Conservation (phyloP, 2,329 filamentous ascomycete species). For the Calonectria ilicicola region DNA sequence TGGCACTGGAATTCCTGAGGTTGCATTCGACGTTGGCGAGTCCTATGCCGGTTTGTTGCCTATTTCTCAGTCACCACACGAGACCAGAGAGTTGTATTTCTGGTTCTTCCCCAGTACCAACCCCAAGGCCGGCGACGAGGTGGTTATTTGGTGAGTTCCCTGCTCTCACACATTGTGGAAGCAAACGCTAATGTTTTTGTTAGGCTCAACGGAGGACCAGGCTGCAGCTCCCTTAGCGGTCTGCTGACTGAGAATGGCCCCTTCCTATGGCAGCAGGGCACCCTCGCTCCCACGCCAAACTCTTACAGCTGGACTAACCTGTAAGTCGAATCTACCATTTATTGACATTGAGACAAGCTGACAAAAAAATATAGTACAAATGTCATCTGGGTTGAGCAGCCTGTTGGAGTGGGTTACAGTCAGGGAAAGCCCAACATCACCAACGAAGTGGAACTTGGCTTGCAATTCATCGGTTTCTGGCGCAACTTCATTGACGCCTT, state of each 20-base stretch:
- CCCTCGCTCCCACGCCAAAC: conserved; percentile 72
- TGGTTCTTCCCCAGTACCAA: conserved; percentile 75
- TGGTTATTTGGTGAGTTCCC: conserved; percentile 66
- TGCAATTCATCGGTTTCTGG: conserved; percentile 83
- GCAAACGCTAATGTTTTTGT: conserved; percentile 61
- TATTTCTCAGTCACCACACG: conserved; percentile 62
- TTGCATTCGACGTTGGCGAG: conserved; percentile 76
- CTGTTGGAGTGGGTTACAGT: conserved; percentile 75
- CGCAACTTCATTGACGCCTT: conserved; percentile 82
- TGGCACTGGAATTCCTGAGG: conserved; percentile 73
- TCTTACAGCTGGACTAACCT: conserved; percentile 81
- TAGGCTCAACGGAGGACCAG: conserved; percentile 58
- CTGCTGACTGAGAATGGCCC: conserved; percentile 83
- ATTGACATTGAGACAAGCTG: fast-evolving
- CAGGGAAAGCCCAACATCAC: conserved; percentile 73
- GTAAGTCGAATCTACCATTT: conserved; percentile 4
- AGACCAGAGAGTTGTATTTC: conserved; percentile 69
- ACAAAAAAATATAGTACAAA: conserved; percentile 63
- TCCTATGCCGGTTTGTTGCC: conserved; percentile 74
- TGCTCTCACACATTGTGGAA: background rate
- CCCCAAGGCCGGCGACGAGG: conserved; percentile 63
- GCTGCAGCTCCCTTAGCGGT: conserved; percentile 41
- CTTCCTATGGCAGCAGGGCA: conserved; percentile 78
- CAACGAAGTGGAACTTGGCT: conserved; percentile 74
- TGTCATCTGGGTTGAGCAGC: conserved; percentile 81